Percentiles rank a stretch among this genome's conserved stretches.
Evolutionary conservation across 257 asterid genomes (phyloP).

Genomic region (Plantago ovata): DNA sequence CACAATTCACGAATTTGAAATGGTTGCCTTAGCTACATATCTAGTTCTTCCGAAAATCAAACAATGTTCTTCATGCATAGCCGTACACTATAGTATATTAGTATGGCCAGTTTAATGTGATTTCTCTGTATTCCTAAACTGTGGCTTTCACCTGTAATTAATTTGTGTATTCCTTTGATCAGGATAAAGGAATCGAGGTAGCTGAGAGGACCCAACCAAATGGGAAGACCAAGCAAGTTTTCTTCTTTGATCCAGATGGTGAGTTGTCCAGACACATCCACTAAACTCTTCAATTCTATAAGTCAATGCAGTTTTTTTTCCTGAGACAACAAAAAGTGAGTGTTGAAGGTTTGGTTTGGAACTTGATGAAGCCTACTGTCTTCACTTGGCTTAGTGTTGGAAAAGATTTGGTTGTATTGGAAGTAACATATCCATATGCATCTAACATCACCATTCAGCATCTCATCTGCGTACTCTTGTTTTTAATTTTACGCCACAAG

Average conservation of each 20-base stretch:
- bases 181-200: slow-evolving; percentile 71
- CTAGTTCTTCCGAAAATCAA: no score
- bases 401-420: neutral
- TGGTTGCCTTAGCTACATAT: no score
- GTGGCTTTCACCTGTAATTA: neutral
- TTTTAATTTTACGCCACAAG: neutral
- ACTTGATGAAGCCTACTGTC: no score
- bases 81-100: no score
- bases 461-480: no score
- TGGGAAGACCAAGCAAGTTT: slow-evolving; percentile 70
- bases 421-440: neutral
- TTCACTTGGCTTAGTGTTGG: no score
- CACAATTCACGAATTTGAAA: no score
- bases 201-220: slow-evolving; percentile 58
- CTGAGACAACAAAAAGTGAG: neutral
- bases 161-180: slow-evolving; percentile 8
- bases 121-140: neutral
- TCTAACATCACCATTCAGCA: neutral
- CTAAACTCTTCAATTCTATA: no score
- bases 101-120: no score
- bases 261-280: slow-evolving; percentile 16
- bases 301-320: no score
- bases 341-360: neutral
- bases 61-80: no score
- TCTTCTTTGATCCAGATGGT: slow-evolving; percentile 99